Evolutionary conservation across 1,139 yeast species (phyloP), one percentile per base, ranked within the genome.

Genomic region (Zygosaccharomyces sapae): DNA sequence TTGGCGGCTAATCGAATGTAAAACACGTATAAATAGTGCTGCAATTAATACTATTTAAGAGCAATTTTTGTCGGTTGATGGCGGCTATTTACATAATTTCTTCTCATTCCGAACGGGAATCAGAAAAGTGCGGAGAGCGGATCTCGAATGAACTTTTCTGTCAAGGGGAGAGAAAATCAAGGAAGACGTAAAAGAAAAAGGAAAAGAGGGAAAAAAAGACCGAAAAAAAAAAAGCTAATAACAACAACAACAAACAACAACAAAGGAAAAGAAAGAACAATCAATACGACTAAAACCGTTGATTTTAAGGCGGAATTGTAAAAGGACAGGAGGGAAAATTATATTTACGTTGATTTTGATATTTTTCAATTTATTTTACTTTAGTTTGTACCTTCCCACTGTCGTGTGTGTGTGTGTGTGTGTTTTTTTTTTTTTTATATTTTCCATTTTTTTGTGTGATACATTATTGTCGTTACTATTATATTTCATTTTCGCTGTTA

Each of bases 171-270:
- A 27, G n/a, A 9, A 27, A 27, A 27, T 27, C 30, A 27, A 27
- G 30, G 10, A 10, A 27, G n/a, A 27, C 8, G 8, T 27, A 12
- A 9, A 27, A 27, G 30, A 27, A 27, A 8, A 12, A 27, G 10
- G 10, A 12, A 27, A 27, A 27, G 10, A 27, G 30, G 10, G 10
- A 9, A 27, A 27, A 27, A 27, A 12, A 10, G 13, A 7, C 39
- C 18, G 30, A 24, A 37, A 37, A 37, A 37, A 37, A n/a, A n/a
- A n/a, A n/a, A n/a, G n/a, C n/a, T n/a, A n/a, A n/a, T 22, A 22
- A 24, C 22, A n/a, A n/a, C n/a, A n/a, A 8, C 30, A 12, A 27
- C 8, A 9, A 27, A 27, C 30, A 27, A 27, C 30, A 27, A 27
- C 30, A 27, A 27, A 27, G 12, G n/a, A 9, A 8, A 27, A 27